Conservation (phyloP, 2,329 filamentous ascomycete species). For the Phialophora tarda region DNA sequence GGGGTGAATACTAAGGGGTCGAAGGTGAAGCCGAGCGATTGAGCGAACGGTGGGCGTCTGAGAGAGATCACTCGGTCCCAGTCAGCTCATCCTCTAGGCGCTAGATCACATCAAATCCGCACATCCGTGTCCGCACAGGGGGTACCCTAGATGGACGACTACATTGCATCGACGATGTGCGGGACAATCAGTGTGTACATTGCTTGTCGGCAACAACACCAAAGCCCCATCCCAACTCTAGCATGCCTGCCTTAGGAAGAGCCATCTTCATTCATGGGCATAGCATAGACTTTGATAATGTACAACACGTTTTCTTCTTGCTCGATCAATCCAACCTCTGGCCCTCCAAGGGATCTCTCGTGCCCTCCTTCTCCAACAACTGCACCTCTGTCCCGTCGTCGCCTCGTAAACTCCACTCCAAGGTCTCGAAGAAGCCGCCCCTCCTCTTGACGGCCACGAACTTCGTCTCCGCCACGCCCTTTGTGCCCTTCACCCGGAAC, state of each 20-base stretch:
- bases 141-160: too few relatives aligned
- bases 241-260: background rate
- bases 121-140: too few relatives aligned
- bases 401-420: constrained; percentile 84
- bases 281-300: constrained; percentile 15
- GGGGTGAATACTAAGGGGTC: constrained; percentile 39
- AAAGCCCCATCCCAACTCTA: background rate
- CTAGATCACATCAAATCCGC: background rate
- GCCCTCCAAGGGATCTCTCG: constrained; percentile 33
- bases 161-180: too few relatives aligned
- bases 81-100: background rate
- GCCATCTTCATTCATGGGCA: background rate
- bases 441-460: constrained; percentile 72
- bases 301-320: constrained; percentile 13
- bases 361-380: constrained; percentile 58
- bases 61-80: background rate
- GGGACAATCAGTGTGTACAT: background rate
- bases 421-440: constrained; percentile 79
- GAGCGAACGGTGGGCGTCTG: background rate
- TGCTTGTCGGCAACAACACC: background rate
- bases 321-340: constrained; percentile 8
- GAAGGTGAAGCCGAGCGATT: constrained; percentile 40
- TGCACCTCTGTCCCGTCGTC: constrained; percentile 72
- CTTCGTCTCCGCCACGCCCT: constrained; percentile 72
- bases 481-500: constrained; percentile 84